Percentiles rank a stretch among this genome's conserved stretches.
Evolutionary conservation across 306 rosid genomes (phyloP).

Genomic region (Rubus idaeus): DNA sequence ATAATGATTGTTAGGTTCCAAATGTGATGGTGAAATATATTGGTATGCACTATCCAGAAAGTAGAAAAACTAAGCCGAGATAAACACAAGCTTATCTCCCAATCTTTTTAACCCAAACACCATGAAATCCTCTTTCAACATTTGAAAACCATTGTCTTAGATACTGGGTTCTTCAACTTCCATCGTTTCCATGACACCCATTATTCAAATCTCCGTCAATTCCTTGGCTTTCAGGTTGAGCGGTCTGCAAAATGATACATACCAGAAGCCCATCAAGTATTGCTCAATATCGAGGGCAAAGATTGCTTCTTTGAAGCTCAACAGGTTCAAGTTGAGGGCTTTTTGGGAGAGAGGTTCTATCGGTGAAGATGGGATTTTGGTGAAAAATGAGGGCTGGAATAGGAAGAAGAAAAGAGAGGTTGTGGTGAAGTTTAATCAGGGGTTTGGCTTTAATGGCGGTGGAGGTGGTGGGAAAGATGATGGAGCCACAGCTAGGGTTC

Average conservation of each 20-base stretch:
- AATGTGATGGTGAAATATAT: neutral
- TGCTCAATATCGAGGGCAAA: slow-evolving; percentile 35
- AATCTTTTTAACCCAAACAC: neutral
- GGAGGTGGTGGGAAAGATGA: slow-evolving; percentile 77
- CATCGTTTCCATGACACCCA: slow-evolving; percentile 46
- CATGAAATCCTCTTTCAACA: slow-evolving; percentile 16
- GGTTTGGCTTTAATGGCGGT: slow-evolving; percentile 72
- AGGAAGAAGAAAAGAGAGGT: slow-evolving; percentile 49
- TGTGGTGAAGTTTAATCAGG: slow-evolving; percentile 63
- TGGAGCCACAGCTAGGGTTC: slow-evolving; percentile 63
- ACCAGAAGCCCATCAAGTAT: slow-evolving; percentile 43
- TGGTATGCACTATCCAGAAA: neutral
- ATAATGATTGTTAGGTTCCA: neutral
- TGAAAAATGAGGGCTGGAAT: slow-evolving; percentile 39
- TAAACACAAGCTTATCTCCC: neutral
- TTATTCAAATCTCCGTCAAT: slow-evolving; percentile 45
- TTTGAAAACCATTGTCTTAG: slow-evolving; percentile 13
- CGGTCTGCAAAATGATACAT: slow-evolving; percentile 28
- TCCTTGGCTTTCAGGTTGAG: slow-evolving; percentile 41
- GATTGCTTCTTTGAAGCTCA: slow-evolving; percentile 35
- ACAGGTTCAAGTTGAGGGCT: slow-evolving; percentile 39
- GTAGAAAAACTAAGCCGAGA: neutral
- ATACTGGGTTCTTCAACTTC: slow-evolving; percentile 14
- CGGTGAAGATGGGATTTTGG: slow-evolving; percentile 36
- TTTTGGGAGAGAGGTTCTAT: slow-evolving; percentile 34